Evolutionary conservation across 352 stramenopile genomes (phyloP), one percentile per base, ranked within the genome.

Genomic region (Phytophthora pini): DNA sequence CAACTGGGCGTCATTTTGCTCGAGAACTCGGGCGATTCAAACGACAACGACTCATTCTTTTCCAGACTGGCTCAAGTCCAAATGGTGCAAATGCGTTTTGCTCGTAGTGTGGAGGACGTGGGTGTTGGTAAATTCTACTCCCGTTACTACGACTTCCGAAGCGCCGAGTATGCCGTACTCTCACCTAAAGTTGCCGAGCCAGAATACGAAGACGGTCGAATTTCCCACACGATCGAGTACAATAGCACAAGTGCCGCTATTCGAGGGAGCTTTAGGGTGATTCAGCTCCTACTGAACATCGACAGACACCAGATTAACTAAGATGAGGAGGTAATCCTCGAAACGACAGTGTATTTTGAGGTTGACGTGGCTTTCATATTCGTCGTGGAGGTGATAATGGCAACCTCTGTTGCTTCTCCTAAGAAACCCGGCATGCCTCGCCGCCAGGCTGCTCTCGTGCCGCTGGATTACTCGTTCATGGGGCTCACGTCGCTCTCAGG

Each of bases 401-500:
- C 48, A 32, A 34, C 20, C 4, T 44, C 27, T 47, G 39, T 31
- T 26, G 5, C 1, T 43, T 60, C 57, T 10, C 38, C 22, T 10
- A 70, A 44, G 52, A 67, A 73, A 54, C 11, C 54, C 6, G 56
- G 41, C 4, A 56, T 61, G 48, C 51, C 61, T 57, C 66, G 63
- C 13, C 62, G 48, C 1, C 46, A 62, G 17, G 45, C 58, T 12
- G 61, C 67, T 1, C 27, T 59, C 0, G 57, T 74, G 11, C 81
- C 79, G 2, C 63, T 92, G 15, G 81, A 90, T 60, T 92, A 83
- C 49, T 92, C 83, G 8, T 92, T 92, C 68, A 88, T 92, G 79
- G 79, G 81, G 1, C 75, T 92, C 20, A 29, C 66, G 0, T 60
- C 69, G 1, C 70, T 90, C 10, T 82, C 79, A 47, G 83, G 83